Evolutionary conservation across 108 stramenopile species (phyloP), one percentile per base, ranked within the genome.

Genomic region (Ochromonas danica): DNA sequence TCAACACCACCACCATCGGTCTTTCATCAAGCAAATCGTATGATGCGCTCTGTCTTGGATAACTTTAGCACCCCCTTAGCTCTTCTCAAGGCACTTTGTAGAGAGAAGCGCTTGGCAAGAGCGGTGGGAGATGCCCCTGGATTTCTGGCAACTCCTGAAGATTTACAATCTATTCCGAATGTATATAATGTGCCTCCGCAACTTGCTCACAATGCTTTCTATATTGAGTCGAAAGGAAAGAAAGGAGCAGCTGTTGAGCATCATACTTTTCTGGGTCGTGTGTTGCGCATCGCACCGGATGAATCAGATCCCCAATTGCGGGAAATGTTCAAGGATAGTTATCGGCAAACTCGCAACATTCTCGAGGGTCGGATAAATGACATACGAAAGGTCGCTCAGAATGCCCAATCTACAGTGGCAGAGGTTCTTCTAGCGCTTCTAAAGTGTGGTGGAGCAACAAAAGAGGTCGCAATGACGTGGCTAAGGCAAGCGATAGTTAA

Each of bases 401-500:
- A 10, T 6, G 63, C 35, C 3, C 63, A 36, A 35, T 31, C 63
- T 67, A 36, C 63, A 67, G 17, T 25, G 71, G 40, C 85, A 17
- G 79, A 80, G 0, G 17, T 80, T 28, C 22, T 80, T 1, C 25
- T 70, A 1, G 22, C 79, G 0, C 10, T 62, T 22, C 31, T 80
- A 28, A 80, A 80, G 6, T 41, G 41, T 35, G 71, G 71, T 0
- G 79, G 71, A 22, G 1, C 22, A 0, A 28, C 36, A 0, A 71
- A 71, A 51, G 39, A 31, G 1, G 30, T 22, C 0, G 71, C 61
- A 17, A 25, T 80, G 41, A 35, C 25, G 0, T 85, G 82, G 83
- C 70, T 82, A 31, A 71, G 67, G 2, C 71, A 84, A 6, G 80
- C 81, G 0, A 30, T 84, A 28, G 25, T 82, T 35, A 36, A 81